A percentile compares a stretch with the other conserved stretches of the same genome.
These are phyloP conservation scores for Akebia trifoliata DNA, from an alignment of 164 flowering plant species.

Conservation along the genomic window DNA sequence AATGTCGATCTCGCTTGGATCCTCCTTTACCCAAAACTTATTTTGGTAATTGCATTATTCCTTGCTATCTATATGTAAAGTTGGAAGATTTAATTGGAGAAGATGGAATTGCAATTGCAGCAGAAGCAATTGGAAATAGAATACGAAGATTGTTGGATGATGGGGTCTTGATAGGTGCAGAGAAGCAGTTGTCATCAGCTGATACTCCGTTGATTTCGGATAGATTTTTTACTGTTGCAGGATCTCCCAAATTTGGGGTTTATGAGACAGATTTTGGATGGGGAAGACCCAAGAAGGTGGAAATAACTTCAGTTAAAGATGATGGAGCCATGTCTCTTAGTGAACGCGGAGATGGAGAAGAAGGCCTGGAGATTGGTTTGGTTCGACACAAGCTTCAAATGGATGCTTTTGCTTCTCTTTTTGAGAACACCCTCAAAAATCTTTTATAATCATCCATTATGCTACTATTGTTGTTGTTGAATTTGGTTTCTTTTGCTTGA, in stretches of 20 bases:
- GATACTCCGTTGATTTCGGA: neutral
- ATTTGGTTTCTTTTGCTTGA: no score
- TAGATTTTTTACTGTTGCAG: neutral
- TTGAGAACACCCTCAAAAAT: neutral
- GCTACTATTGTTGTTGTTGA: no score
- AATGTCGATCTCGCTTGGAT: conserved; percentile 21
- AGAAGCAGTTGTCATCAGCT: no score
- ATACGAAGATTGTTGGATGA: no score
- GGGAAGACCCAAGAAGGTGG: conserved; percentile 10
- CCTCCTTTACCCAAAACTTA: conserved; percentile 14
- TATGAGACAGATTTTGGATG: conserved; percentile 16
- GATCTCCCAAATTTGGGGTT: conserved; percentile 9
- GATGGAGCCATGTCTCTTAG: conserved; percentile 5
- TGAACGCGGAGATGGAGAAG: conserved; percentile 1
- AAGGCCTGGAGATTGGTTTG: conserved; percentile 11
- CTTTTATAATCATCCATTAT: no score
- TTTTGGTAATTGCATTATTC: neutral
- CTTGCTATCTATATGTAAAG: neutral
- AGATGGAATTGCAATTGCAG: conserved; percentile 3
- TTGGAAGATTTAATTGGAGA: conserved; percentile 10
- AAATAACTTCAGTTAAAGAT: neutral
- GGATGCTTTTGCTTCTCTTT: conserved; percentile 7
- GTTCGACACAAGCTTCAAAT: neutral
- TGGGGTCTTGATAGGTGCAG: no score
- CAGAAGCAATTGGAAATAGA: neutral